Conservation (phyloP, 768 basidiomycete genomes). For the Xerocomellus amylosporus region DNA sequence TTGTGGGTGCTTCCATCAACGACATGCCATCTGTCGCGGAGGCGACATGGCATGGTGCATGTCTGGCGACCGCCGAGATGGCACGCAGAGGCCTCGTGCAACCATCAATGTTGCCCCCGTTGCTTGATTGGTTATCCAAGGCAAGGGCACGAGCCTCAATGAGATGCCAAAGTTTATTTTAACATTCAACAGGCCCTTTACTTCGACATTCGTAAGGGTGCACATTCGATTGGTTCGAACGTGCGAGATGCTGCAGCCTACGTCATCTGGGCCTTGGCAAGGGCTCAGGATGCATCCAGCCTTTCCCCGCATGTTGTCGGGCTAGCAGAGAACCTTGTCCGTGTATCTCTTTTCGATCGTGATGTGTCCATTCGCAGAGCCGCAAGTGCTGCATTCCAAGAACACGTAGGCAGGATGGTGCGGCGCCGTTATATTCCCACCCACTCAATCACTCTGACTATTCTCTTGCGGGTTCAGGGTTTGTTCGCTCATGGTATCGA, state of each 20-base stretch:
- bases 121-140: conserved; percentile 81
- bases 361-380: conserved; percentile 94
- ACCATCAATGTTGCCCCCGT: conserved; percentile 51
- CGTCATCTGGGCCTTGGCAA: conserved; percentile 90
- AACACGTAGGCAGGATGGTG: conserved; percentile 92
- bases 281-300: conserved; percentile 60
- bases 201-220: conserved; percentile 88
- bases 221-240: conserved; percentile 91
- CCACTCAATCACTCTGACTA: conserved; percentile 12
- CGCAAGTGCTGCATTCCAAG: conserved; percentile 96
- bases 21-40: conserved; percentile 79
- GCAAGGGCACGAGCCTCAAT: conserved; percentile 37
- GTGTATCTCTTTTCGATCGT: conserved; percentile 84
- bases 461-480: conserved; percentile 48
- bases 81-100: conserved; percentile 76
- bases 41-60: conserved; percentile 92
- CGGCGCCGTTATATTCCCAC: conserved; percentile 25
- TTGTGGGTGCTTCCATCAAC: conserved; percentile 59
- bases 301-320: conserved; percentile 59
- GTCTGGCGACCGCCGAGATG: conserved; percentile 89
- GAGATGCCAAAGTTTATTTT: conserved; percentile 11
- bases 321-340: conserved; percentile 71
- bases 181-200: conserved; percentile 64
- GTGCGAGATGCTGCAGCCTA: conserved; percentile 95
- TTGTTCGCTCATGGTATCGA: conserved; percentile 94